Evolutionary conservation across 73 alveolate species (phyloP).

Genomic region (Tetrahymena malaccensis): DNA sequence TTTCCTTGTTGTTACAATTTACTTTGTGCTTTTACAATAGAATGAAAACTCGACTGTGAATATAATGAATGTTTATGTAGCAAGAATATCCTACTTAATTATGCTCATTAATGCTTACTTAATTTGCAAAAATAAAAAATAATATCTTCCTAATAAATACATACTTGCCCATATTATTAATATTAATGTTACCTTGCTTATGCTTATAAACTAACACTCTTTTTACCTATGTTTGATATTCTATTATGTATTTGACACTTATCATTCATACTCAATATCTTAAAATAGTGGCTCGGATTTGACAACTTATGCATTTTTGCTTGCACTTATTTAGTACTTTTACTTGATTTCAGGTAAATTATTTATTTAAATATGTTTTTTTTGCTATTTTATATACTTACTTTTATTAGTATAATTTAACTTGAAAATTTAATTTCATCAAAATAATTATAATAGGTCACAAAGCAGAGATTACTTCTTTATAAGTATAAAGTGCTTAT

Average conservation of each 20-base stretch:
- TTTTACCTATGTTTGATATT: neutral
- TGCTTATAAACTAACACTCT: neutral
- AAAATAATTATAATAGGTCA: slow-evolving; percentile 2
- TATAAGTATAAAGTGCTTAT: slow-evolving; percentile 10
- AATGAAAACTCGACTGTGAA: neutral
- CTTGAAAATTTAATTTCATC: neutral
- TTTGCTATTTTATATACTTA: too few species aligned
- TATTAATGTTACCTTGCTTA: neutral
- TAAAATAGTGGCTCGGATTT: neutral
- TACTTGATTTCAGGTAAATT: neutral
- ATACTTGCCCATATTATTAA: neutral
- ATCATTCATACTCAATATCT: neutral
- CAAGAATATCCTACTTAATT: neutral
- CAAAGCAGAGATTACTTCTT: neutral
- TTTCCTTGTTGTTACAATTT: neutral
- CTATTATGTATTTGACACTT: neutral
- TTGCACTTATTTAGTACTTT: neutral
- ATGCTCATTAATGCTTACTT: neutral
- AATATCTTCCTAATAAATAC: neutral
- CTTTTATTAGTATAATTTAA: too few species aligned
- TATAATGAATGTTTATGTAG: neutral
- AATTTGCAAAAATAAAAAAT: neutral
- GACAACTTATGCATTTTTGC: neutral
- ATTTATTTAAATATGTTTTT: neutral
- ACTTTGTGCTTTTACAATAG: neutral